Percentiles rank a stretch among this genome's conserved stretches.
phyloP scores from a whole-genome alignment of 2,329 filamentous ascomycete species.

The Sclerotinia sclerotiorum region DNA sequence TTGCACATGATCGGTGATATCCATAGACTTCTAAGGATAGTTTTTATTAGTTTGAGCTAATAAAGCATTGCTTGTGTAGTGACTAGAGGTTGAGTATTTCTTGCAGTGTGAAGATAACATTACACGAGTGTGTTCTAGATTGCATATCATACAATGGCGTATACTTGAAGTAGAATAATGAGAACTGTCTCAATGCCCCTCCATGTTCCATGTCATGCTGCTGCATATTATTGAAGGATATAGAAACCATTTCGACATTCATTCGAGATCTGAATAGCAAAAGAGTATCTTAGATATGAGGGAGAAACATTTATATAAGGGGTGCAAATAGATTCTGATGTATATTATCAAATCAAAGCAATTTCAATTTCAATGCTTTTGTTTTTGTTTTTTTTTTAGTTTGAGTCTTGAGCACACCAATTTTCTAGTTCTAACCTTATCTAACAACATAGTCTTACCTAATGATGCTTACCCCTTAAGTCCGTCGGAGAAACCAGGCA shows the following conservation, averaged over 20 bases:
- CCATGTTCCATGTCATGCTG: neutral
- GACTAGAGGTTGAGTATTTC: neutral
- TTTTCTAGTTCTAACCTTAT: neutral
- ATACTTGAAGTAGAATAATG: neutral
- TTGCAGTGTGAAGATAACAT: neutral
- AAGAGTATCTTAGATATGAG: neutral
- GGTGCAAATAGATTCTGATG: neutral
- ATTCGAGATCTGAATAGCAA: neutral
- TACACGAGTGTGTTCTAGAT: neutral
- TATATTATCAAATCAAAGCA: neutral
- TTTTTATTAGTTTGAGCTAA: neutral
- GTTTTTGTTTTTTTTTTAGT: neutral
- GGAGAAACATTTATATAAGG: neutral
- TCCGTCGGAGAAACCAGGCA: slow-evolving; percentile 15
- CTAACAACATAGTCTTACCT: neutral
- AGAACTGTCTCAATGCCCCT: neutral
- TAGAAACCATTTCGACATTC: neutral
- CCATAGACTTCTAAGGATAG: neutral
- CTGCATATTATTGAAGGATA: neutral
- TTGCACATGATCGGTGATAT: neutral
- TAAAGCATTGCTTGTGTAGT: neutral
- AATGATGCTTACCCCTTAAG: neutral
- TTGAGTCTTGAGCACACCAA: neutral
- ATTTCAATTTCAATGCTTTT: neutral
- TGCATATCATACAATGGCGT: neutral